Evolutionary conservation across 306 rosid genomes (phyloP).

Genomic region (Fagus crenata): DNA sequence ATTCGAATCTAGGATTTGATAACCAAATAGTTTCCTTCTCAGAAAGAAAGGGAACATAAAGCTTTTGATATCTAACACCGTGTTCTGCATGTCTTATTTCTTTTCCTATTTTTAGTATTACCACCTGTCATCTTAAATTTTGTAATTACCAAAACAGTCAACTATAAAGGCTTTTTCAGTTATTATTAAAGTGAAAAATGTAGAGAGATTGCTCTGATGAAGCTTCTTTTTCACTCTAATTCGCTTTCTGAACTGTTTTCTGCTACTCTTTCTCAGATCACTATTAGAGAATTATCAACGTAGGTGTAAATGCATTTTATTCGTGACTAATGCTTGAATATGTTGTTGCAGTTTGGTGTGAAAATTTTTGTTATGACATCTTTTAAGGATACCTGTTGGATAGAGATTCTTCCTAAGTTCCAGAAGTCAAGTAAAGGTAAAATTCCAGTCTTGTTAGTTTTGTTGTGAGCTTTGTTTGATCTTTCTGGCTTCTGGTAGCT

Average conservation of each 20-base stretch:
- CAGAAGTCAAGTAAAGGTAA: conserved; percentile 68
- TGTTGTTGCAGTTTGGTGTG: conserved; percentile 59
- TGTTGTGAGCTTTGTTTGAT: conserved; percentile 4
- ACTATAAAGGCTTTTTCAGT: not conserved
- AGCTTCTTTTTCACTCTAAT: not conserved
- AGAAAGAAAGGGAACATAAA: not conserved
- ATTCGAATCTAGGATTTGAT: conserved; percentile 12
- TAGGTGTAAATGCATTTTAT: conserved; percentile 17
- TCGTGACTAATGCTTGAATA: conserved; percentile 22
- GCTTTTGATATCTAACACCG: not conserved
- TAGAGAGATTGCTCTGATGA: not conserved
- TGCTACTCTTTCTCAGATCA: conserved; percentile 1
- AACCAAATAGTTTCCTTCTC: conserved; percentile 5
- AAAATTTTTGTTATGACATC: conserved; percentile 78
- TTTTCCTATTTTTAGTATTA: not conserved
- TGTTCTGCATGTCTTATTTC: not conserved
- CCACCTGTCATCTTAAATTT: not conserved
- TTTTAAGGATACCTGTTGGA: conserved; percentile 78
- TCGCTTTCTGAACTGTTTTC: not conserved
- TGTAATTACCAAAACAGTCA: not conserved
- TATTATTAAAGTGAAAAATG: not conserved
- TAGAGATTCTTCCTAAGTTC: conserved; percentile 76
- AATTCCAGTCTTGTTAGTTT: not conserved
- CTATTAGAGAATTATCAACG: conserved; percentile 10
- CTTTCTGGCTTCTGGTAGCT: conserved; percentile 3